Evolutionary conservation across 1,284 basidiomycete species (phyloP), one percentile per base, ranked within the genome.

Genomic region (Pseudozyma flocculosa): DNA sequence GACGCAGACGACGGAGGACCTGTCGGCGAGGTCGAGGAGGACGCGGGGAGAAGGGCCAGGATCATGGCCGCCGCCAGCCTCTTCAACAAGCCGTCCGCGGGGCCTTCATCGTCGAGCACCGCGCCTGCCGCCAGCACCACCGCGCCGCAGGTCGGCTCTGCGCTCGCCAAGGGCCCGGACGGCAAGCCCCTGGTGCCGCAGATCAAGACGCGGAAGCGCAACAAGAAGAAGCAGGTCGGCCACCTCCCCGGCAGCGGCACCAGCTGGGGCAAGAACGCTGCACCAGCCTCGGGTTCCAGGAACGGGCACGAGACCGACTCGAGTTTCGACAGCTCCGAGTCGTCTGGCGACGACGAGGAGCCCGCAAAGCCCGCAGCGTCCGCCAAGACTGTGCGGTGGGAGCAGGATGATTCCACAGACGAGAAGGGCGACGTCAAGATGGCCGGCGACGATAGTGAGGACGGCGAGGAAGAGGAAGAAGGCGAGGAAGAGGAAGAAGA

Each of bases 271-370:
- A 57, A 24, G 19, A 15, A 36, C 18, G 45, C 2, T 43, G 50
- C 36, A 41, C 37, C 23, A 40, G 30, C 37, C 49, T 52, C 11
- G 37, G 62, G 34, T 37, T 64, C n/a, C 36, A 24, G 39, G 3
- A 52, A 60, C 43, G 45, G 44, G 11, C 36, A 36, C 22, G 61
- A 66, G 26, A 63, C 52, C 34, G 62, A 69, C 32, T 63, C 58
- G 5, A 71, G 65, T 50, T 72, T 72, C 30, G 73, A 75, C 50
- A 67, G 68, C 50, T 71, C 69, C 40, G 68, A 60, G 11, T 63
- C 62, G 34, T 59, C 55, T 18, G 45, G 22, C 3, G 36, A 30
- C 19, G 57, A 46, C 4, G 48, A 51, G n/a, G 64, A 61, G 21
- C 19, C 18, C 40, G 14, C 34, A 3, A 22, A 36, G 19, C 22